Conservation (phyloP, 345 rosid genomes). For the Punica granatum region DNA sequence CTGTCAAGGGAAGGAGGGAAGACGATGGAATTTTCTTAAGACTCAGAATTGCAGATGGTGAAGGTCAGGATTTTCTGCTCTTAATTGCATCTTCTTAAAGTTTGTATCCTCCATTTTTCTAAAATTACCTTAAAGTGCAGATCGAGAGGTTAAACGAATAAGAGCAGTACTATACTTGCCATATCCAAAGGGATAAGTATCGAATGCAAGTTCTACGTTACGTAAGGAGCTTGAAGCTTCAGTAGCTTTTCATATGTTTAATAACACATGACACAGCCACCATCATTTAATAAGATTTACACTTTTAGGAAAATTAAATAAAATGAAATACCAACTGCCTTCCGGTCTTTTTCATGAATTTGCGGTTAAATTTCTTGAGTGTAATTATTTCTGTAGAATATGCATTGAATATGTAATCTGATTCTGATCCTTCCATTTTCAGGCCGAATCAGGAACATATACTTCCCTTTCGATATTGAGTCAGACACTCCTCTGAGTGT, state of each 20-base stretch:
- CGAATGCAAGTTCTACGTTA: too few relatives aligned
- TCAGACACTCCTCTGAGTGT: slow-evolving; percentile 71
- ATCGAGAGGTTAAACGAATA: too few relatives aligned
- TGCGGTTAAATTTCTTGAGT: too few relatives aligned
- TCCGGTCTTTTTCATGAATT: too few relatives aligned
- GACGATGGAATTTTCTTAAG: slow-evolving; percentile 75
- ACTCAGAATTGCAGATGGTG: slow-evolving; percentile 74
- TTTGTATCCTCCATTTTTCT: neutral
- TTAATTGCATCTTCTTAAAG: neutral
- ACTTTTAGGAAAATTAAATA: too few relatives aligned
- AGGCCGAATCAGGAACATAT: slow-evolving; percentile 76
- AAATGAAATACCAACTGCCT: too few relatives aligned
- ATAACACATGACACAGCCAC: too few relatives aligned
- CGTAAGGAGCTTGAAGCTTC: neutral
- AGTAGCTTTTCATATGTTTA: neutral
- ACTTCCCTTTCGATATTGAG: slow-evolving; percentile 73
- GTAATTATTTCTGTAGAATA: neutral
- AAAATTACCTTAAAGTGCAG: neutral
- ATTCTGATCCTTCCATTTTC: slow-evolving; percentile 12
- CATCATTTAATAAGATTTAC: too few relatives aligned
- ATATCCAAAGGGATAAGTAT: too few relatives aligned
- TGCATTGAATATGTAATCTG: neutral
- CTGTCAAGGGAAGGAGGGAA: slow-evolving; percentile 71
- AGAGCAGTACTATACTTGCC: too few relatives aligned
- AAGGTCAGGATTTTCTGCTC: slow-evolving; percentile 39